A percentile compares a stretch with the other conserved stretches of the same genome.
Conservation (phyloP, 1,284 basidiomycete genomes). For the Heterobasidion annosum region DNA sequence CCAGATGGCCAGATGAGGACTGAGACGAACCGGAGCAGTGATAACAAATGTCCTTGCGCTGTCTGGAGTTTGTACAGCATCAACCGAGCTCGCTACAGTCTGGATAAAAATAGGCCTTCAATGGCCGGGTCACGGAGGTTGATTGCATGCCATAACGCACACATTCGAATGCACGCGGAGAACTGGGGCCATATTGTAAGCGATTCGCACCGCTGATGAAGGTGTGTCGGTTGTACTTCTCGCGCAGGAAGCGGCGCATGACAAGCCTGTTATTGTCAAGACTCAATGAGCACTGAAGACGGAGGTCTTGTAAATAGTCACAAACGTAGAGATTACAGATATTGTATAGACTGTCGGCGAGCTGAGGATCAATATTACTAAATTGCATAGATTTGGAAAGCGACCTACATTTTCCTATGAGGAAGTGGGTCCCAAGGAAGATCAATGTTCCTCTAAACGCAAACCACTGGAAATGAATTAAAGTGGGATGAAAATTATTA, state of each 20-base stretch:
- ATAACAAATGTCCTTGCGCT: not conserved
- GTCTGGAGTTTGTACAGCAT: not conserved
- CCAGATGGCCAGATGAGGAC: no score
- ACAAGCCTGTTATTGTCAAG: not conserved
- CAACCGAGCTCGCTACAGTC: not conserved
- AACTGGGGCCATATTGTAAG: not conserved
- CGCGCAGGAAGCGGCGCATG: constrained; percentile 2
- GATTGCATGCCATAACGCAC: not conserved
- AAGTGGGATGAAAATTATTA: no score
- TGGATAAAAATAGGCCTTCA: not conserved
- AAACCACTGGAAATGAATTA: not conserved
- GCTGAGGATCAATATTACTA: not conserved
- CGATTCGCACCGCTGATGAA: not conserved
- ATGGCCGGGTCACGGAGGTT: not conserved
- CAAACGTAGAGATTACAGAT: not conserved
- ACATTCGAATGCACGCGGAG: not conserved
- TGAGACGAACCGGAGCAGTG: no score
- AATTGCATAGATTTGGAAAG: no score
- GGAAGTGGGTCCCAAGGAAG: not conserved
- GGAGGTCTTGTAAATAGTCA: not conserved
- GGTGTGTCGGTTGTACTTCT: not conserved
- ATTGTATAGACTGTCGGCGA: not conserved
- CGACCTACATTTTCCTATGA: not conserved
- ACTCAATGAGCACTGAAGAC: not conserved
- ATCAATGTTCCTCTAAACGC: not conserved